These are phyloP conservation scores for Cylindrodendrum hubeiense DNA, from an alignment of 2,329 filamentous ascomycete species.

Conservation along the genomic window DNA sequence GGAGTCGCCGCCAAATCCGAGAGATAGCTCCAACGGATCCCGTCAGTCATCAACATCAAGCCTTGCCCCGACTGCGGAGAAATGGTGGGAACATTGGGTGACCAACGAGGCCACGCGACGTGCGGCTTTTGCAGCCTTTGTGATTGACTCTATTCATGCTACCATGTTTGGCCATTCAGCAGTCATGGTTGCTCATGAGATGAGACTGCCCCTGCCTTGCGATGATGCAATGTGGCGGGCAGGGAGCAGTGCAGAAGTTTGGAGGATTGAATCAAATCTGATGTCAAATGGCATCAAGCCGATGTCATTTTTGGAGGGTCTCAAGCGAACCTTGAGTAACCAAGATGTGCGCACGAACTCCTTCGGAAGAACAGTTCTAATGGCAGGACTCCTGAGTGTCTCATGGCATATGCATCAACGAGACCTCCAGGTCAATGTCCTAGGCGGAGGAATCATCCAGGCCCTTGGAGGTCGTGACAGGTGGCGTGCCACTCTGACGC, in stretches of 20 bases:
- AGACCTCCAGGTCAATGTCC: constrained; percentile 90
- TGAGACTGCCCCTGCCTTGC: constrained; percentile 90
- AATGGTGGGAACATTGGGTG: constrained; percentile 98
- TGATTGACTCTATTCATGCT: constrained; percentile 95
- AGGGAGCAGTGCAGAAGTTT: constrained; percentile 87
- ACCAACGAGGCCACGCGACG: constrained; percentile 91
- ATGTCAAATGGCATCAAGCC: constrained; percentile 86
- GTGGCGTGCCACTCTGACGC: constrained; percentile 87
- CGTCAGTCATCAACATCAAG: constrained; percentile 73
- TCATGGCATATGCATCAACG: constrained; percentile 98
- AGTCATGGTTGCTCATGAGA: constrained; percentile 96
- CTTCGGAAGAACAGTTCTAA: constrained; percentile 92
- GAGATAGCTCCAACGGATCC: constrained; percentile 69
- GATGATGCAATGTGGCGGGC: constrained; percentile 95
- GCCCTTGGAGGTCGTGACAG: constrained; percentile 89
- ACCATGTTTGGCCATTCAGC: constrained; percentile 98
- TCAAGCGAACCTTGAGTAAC: constrained; percentile 90
- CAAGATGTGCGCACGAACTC: constrained; percentile 90
- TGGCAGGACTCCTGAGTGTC: constrained; percentile 93
- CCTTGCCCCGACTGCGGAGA: constrained; percentile 78
- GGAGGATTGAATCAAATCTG: constrained; percentile 83
- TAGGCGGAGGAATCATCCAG: constrained; percentile 78
- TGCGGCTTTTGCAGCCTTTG: constrained; percentile 92
- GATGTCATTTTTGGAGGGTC: constrained; percentile 88
- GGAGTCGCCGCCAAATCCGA: constrained; percentile 83